Evolutionary conservation across 352 stramenopile genomes (phyloP).

Genomic region (Thalassiosira mediterranea): DNA sequence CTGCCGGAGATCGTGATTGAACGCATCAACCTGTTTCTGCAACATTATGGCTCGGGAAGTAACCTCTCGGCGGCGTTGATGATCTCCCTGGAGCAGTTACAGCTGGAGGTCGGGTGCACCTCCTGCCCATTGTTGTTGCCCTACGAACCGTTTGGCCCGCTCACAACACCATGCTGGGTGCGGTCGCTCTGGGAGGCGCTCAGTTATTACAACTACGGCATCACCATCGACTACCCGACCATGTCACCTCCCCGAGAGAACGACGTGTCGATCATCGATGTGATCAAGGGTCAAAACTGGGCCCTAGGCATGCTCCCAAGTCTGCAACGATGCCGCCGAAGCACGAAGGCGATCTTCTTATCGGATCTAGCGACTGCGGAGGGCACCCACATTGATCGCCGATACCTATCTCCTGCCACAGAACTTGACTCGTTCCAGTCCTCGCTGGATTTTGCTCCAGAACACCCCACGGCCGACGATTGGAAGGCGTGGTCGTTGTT

Average conservation of each 20-base stretch:
- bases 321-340: background rate
- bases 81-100: background rate
- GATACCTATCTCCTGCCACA: background rate
- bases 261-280: background rate
- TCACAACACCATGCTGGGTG: background rate
- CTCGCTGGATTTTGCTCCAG: background rate
- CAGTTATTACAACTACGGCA: background rate
- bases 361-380: background rate
- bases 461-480: background rate
- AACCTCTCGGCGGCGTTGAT: background rate
- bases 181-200: background rate
- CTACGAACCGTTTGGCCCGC: background rate
- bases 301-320: background rate
- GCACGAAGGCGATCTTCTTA: background rate
- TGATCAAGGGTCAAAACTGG: background rate
- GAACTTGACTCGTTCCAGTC: background rate
- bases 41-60: background rate
- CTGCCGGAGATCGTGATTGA: background rate
- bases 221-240: background rate
- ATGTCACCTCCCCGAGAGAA: background rate
- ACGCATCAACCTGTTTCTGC: constrained; percentile 8
- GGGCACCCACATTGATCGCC: background rate
- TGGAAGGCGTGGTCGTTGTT: background rate
- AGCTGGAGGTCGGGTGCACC: background rate
- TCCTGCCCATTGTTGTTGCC: background rate